A percentile compares a stretch with the other conserved stretches of the same genome.
Evolutionary conservation across 345 rosid genomes (phyloP).

Genomic region (Populus nigra): DNA sequence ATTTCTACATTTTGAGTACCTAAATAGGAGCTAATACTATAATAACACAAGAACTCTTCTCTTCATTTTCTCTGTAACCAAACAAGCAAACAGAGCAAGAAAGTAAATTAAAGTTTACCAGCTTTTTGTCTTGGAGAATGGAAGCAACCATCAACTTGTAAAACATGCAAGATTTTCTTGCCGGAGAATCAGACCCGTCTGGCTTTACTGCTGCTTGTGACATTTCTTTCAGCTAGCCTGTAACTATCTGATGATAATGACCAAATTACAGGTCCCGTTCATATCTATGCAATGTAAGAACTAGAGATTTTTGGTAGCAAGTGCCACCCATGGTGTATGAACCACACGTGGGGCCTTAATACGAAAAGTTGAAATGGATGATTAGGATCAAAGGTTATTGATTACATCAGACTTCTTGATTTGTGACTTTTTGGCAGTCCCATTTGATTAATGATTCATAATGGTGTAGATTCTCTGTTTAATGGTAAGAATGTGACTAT

Average conservation of each 20-base stretch:
- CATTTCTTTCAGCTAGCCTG: background rate
- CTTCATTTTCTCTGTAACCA: background rate
- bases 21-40: background rate
- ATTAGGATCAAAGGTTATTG: background rate
- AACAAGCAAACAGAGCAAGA: slow-evolving; percentile 7
- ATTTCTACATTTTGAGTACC: background rate
- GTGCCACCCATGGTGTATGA: background rate
- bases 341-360: background rate
- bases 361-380: background rate
- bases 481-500: background rate
- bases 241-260: background rate
- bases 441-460: background rate
- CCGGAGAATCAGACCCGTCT: slow-evolving; percentile 12
- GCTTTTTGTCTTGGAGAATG: slow-evolving; percentile 39
- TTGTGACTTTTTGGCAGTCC: background rate
- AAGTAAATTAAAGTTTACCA: slow-evolving; percentile 13
- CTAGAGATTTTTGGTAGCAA: background rate
- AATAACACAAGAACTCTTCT: background rate
- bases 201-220: slow-evolving; percentile 25
- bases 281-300: background rate
- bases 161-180: slow-evolving; percentile 33
- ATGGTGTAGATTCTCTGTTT: background rate
- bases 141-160: slow-evolving; percentile 37
- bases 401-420: background rate
- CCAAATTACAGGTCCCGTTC: background rate